These are phyloP conservation scores for Trichoderma sp. DNA, from an alignment of 2,329 filamentous ascomycete species.

Conservation along the genomic window DNA sequence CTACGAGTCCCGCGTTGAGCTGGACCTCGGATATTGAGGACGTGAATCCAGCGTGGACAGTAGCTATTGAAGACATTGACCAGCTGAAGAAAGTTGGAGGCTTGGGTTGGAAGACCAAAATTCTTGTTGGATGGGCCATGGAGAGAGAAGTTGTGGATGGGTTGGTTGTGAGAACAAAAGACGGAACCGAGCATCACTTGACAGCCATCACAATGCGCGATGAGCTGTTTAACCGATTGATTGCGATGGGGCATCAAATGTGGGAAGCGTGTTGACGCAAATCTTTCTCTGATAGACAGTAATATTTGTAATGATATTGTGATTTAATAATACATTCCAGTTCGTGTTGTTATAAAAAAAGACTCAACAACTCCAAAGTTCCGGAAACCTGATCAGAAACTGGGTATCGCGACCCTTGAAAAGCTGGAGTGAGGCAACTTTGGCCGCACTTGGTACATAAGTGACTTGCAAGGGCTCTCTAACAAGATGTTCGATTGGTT, in stretches of 20 bases:
- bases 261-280: constrained; percentile 58
- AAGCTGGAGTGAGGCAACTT: constrained; percentile 1
- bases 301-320: neutral
- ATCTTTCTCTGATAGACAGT: neutral
- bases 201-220: constrained; percentile 72
- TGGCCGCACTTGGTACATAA: neutral
- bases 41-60: constrained; percentile 63
- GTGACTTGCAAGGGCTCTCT: neutral
- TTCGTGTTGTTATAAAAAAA: neutral
- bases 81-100: constrained; percentile 79
- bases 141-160: constrained; percentile 73
- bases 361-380: neutral
- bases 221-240: constrained; percentile 75
- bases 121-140: constrained; percentile 77
- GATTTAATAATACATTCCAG: neutral
- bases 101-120: constrained; percentile 79
- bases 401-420: neutral
- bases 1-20: constrained; percentile 65
- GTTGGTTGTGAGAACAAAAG: constrained; percentile 60
- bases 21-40: constrained; percentile 56
- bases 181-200: constrained; percentile 55
- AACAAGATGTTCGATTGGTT: neutral
- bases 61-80: constrained; percentile 66
- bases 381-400: neutral
- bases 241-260: constrained; percentile 76